Evolutionary conservation across 176 grass and related monocot species (phyloP).

Genomic region (Tillandsia leiboldiana): DNA sequence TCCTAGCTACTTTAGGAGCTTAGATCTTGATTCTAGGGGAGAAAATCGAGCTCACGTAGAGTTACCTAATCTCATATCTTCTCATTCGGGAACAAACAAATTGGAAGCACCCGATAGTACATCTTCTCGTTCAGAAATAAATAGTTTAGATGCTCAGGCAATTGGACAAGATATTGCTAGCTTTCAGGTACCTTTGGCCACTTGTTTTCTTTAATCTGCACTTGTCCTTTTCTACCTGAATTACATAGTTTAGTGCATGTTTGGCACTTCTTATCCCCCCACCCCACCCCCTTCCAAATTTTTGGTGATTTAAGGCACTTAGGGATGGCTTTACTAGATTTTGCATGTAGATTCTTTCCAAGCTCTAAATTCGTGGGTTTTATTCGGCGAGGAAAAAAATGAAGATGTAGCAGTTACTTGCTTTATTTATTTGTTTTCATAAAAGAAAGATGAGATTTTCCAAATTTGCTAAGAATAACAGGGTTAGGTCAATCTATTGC

Average conservation of each 20-base stretch:
- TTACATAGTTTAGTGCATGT: not conserved
- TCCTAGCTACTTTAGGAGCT: slow-evolving; percentile 50
- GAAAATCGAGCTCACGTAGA: slow-evolving; percentile 14
- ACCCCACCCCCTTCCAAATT: not conserved
- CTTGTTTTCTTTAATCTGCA: no score
- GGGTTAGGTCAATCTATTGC: no score
- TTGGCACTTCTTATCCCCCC: not conserved
- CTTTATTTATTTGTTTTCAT: no score
- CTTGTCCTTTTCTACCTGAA: no score
- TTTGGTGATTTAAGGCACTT: not conserved
- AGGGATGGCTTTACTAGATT: not conserved
- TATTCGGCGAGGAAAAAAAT: no score
- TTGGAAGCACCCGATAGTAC: slow-evolving; percentile 14
- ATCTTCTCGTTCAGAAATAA: slow-evolving; percentile 27
- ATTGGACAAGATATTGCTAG: slow-evolving; percentile 59
- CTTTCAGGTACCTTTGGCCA: slow-evolving; percentile 57
- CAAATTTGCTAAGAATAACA: no score
- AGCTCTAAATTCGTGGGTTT: no score
- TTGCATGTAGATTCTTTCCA: no score
- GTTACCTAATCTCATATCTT: slow-evolving; percentile 19
- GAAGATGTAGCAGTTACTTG: not conserved
- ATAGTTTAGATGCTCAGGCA: slow-evolving; percentile 10
- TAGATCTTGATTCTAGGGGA: slow-evolving; percentile 2
- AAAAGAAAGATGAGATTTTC: no score
- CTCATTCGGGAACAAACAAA: slow-evolving; percentile 24